phyloP scores from a whole-genome alignment of 345 rosid genomes.

The Alliaria petiolata region DNA sequence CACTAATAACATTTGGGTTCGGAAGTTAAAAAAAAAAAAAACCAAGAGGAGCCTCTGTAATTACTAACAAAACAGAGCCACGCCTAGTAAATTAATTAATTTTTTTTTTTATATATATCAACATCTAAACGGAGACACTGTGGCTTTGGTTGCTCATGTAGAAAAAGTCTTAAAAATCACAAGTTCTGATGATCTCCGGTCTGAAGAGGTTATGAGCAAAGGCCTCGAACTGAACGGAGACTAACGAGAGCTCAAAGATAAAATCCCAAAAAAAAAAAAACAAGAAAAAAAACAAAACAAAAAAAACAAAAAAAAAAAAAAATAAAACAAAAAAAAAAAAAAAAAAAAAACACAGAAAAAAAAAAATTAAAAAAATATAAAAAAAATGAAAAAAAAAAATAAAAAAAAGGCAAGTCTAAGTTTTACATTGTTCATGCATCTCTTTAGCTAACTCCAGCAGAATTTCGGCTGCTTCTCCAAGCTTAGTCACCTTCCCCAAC shows the following conservation, averaged over 20 bases:
- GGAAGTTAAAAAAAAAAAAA: neutral
- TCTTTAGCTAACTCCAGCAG: constrained; percentile 29
- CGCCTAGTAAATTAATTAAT: neutral
- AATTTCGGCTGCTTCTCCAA: constrained; percentile 18
- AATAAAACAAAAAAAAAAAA: no score
- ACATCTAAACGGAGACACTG: neutral
- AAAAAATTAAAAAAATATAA: no score
- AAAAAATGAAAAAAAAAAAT: neutral
- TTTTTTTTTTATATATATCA: neutral
- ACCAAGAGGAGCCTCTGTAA: neutral
- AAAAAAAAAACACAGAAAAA: no score
- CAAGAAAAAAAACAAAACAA: no score
- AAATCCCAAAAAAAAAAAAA: no score
- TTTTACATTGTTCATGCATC: constrained; percentile 51
- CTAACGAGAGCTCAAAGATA: neutral
- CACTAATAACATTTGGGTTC: neutral
- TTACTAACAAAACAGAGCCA: constrained; percentile 15
- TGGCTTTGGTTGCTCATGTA: neutral
- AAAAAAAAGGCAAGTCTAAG: neutral
- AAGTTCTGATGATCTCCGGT: neutral
- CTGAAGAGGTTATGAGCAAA: no score
- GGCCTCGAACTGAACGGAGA: no score
- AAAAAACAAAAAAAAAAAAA: no score
- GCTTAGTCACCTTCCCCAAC: constrained; percentile 53
- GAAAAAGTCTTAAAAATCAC: neutral